Evolutionary conservation across 306 rosid genomes (phyloP), one percentile per base, ranked within the genome.

Genomic region (Echinosophora koreensis): DNA sequence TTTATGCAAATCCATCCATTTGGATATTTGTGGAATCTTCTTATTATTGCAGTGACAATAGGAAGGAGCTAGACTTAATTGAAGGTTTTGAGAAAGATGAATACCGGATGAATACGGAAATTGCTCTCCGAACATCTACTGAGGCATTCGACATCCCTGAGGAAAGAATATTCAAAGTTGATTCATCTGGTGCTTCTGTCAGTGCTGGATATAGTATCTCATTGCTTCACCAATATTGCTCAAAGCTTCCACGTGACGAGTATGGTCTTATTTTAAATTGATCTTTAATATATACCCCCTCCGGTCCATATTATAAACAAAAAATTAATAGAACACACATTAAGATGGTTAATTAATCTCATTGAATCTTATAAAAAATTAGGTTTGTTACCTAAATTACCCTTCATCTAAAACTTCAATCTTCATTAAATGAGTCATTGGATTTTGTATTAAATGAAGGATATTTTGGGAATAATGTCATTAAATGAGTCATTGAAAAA

Each of bases 241-340:
- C 97, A 42, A 92, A 89, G 90, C 97, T 95, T 84, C 97, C 97
- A 5, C 97, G 82, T 77, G 98, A 95, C 47, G 97, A 92, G 98
- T 92, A 90, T 62, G 96, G 64, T 69, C 79, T 60, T 70, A 34
- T 70, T 50, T 76, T 64, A 7, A 79, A 42, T 73, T 75, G n/a
- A 38, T 51, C 30, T 47, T 54, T 50, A 66, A 59, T 54, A 76
- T 69, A 51, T 77, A 15, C 80, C n/a, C n/a, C n/a, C n/a, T n/a
- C n/a, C n/a, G n/a, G n/a, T n/a, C n/a, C n/a, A n/a, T n/a, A n/a
- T n/a, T n/a, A n/a, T n/a, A n/a, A n/a, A n/a, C n/a, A n/a, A n/a
- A n/a, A n/a, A n/a, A n/a, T n/a, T n/a, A n/a, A n/a, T n/a, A n/a
- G n/a, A n/a, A n/a, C n/a, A n/a, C n/a, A n/a, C n/a, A n/a, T n/a